These are phyloP conservation scores for Phytophthora syringae DNA, from an alignment of 352 stramenopile species.

Conservation along the genomic window DNA sequence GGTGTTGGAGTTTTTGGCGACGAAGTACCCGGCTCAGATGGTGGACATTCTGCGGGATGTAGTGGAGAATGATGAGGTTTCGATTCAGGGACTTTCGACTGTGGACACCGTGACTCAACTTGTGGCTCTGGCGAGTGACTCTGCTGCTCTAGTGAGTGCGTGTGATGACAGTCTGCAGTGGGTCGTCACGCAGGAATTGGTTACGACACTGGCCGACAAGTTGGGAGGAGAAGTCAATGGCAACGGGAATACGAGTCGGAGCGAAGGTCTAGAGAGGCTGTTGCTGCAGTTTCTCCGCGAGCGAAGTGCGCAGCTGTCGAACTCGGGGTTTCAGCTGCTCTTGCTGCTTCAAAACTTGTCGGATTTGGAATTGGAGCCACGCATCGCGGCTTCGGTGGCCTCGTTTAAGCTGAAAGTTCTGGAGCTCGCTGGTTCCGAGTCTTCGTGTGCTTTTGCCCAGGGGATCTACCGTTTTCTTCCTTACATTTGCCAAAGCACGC, in stretches of 20 bases:
- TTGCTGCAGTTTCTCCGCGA: conserved; percentile 41
- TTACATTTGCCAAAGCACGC: conserved; percentile 56
- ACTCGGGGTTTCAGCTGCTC: conserved; percentile 54
- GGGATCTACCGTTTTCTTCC: conserved; percentile 59
- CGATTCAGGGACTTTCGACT: neutral
- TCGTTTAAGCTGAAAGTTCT: conserved; percentile 52
- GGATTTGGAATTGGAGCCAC: conserved; percentile 4
- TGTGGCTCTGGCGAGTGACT: conserved; percentile 44
- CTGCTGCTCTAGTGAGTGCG: conserved; percentile 37
- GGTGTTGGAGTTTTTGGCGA: conserved; percentile 49
- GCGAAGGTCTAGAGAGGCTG: conserved; percentile 12
- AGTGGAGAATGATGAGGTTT: conserved; percentile 28
- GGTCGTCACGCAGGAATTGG: conserved; percentile 60
- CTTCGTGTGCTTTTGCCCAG: conserved; percentile 37
- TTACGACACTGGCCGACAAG: conserved; percentile 38
- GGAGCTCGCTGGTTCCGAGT: conserved; percentile 40
- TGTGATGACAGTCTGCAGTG: conserved; percentile 74
- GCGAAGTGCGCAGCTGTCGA: conserved; percentile 45
- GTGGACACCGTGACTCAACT: conserved; percentile 32
- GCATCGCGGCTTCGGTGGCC: conserved; percentile 27
- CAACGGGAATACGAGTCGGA: conserved; percentile 13
- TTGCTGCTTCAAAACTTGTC: conserved; percentile 51
- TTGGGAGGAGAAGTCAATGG: conserved; percentile 14
- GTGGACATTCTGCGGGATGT: conserved; percentile 57
- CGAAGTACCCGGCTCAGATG: conserved; percentile 48